Percentiles rank a stretch among this genome's conserved stretches.
These are phyloP conservation scores for Dryas alaskensis DNA, from an alignment of 306 rosid genomes.

Conservation along the genomic window DNA sequence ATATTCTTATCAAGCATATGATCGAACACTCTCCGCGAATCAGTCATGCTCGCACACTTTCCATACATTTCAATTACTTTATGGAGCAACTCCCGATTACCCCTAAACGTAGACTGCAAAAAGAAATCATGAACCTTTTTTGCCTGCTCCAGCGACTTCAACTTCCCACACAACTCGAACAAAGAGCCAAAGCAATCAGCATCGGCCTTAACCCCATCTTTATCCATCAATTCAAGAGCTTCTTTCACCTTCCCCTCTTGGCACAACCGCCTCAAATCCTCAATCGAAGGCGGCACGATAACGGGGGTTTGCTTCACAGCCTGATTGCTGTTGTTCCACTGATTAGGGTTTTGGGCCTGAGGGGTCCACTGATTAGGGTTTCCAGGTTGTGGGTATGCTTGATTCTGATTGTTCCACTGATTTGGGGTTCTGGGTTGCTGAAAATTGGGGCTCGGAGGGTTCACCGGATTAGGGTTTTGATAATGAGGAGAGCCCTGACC, in stretches of 20 bases:
- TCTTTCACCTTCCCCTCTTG: slow-evolving; percentile 64
- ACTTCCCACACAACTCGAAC: slow-evolving; percentile 56
- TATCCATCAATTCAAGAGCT: slow-evolving; percentile 63
- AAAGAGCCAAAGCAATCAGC: slow-evolving; percentile 51
- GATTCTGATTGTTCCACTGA: slow-evolving; percentile 40
- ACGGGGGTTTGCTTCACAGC: slow-evolving; percentile 29
- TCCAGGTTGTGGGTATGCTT: slow-evolving; percentile 26
- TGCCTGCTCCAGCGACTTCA: slow-evolving; percentile 63
- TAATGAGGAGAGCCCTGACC: slow-evolving; percentile 14
- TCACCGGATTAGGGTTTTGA: slow-evolving; percentile 14
- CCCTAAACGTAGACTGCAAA: slow-evolving; percentile 66
- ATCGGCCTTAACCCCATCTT: slow-evolving; percentile 73
- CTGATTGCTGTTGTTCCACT: slow-evolving; percentile 34
- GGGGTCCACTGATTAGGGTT: slow-evolving; percentile 39
- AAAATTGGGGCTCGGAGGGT: slow-evolving; percentile 34
- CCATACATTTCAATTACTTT: slow-evolving; percentile 77
- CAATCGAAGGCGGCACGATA: slow-evolving; percentile 34
- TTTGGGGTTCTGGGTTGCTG: slow-evolving; percentile 36
- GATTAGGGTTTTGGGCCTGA: slow-evolving; percentile 27
- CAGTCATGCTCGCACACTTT: slow-evolving; percentile 71
- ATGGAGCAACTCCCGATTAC: slow-evolving; percentile 51
- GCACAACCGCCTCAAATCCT: slow-evolving; percentile 57
- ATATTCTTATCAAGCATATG: slow-evolving; percentile 64
- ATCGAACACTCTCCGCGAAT: slow-evolving; percentile 85
- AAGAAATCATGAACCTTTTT: slow-evolving; percentile 78